Evolutionary conservation across 2,329 filamentous ascomycete species (phyloP), one percentile per base, ranked within the genome.

Genomic region (Penicillium sp.): DNA sequence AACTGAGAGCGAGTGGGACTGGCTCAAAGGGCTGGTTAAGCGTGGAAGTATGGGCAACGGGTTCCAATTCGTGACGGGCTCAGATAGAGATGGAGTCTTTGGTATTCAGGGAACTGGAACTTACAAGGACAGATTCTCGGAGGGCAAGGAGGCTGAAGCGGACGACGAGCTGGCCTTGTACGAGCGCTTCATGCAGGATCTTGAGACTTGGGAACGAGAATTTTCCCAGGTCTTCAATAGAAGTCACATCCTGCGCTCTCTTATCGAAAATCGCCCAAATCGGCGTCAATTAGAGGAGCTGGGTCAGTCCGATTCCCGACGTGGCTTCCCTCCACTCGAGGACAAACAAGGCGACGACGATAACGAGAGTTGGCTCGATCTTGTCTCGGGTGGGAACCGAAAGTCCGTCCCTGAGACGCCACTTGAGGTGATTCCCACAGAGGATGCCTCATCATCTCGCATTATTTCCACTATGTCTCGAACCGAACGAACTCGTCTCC

Each of bases 391-490:
- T 5, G 71, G 63, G 6, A 65, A 64, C 54, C 69, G 65, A 7
- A 66, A 67, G 43, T 65, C 70, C n/a, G 63, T 68, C 16, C 62
- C 68, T 13, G 68, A 73, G 16, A 63, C 59, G 28, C 33, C 59
- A n/a, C 14, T 51, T 33, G 53, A 60, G n/a, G 13, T 37, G 13
- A 54, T 38, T 4, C 38, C 38, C 65, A 8, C 60, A 67, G 40
- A 52, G 55, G 46, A 42, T 13, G 3, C 58, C 60, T 28, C n/a
- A 14, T 43, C 52, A n/a, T 53, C 61, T 22, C 70, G 67, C 45
- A 71, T 88, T 2, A 71, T 88, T 1, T 85, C 84, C 0, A 86
- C 84, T 1, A 74, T 85, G 45, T 87, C 83, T 0, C 85, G 80
- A 0, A 87, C 84, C 2, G 81, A 86, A 63, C 83, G 83, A 3